Evolutionary conservation across 2,329 filamentous ascomycete species (phyloP), one percentile per base, ranked within the genome.

Genomic region (Pseudocercospora eumusae): DNA sequence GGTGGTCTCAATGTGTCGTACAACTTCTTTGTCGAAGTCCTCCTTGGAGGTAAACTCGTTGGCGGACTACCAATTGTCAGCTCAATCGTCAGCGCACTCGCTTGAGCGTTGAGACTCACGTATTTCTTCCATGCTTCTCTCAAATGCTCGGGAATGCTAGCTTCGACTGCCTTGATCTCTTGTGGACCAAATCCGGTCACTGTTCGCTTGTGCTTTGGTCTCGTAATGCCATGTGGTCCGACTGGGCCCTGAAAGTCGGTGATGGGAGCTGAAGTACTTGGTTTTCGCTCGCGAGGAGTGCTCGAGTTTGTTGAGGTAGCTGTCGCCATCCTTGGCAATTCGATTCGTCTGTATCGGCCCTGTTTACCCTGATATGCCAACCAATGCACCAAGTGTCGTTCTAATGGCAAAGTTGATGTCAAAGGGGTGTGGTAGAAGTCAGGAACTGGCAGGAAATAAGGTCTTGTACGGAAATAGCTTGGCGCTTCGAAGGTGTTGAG

Each of bases 181-280:
- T 86, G 82, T 27, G 92, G 85, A 33, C 92, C 93, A 74, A 98
- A 95, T 8, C 95, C 95, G 9, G 95, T 99, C 68, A 91, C 90
- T n/a, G 93, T 98, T 69, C 95, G 87, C 83, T 92, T 97, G 81
- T 99, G 95, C 81, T 98, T 99, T 50, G 95, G 95, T 64, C 95
- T 86, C 79, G 90, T 88, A 75, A 96, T 93, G 45, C 88, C 88
- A 44, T 92, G 92, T 42, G 75, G 75, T n/a, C 89, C 89, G 61
- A 97, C 86, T 18, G 91, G 88, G 67, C 92, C 93, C 76, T 91
- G 84, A 65, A 98, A 88, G 75, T 96, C 92, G 67, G 90, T 86
- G 70, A 97, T 88, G 52, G 93, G 93, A 70, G 91, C 91, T 68
- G 89, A 87, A 61, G 85, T 88, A 20, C 92, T 96, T 62, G 90